Percentiles rank a stretch among this genome's conserved stretches.
phyloP scores from a whole-genome alignment of 2,329 filamentous ascomycete species.

The Dothiorella sarmentorum region DNA sequence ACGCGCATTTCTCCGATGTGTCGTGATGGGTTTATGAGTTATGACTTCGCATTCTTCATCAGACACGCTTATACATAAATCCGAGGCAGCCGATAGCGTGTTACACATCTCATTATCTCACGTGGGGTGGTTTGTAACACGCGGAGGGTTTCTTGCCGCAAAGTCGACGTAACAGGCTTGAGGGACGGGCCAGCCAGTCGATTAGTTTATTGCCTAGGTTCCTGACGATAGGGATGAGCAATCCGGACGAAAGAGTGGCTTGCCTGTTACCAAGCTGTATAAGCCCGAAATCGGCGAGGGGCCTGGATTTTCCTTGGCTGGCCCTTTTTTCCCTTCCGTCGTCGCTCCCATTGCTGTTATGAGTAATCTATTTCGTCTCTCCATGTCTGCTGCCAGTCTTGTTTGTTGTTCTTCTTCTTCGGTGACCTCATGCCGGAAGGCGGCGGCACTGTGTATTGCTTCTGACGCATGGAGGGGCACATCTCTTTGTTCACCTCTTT shows the following conservation, averaged over 20 bases:
- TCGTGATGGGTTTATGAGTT: too few species aligned
- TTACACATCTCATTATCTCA: too few species aligned
- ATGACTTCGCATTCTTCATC: too few species aligned
- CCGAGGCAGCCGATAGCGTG: too few species aligned
- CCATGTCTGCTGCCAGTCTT: neutral
- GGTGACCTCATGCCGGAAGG: slow-evolving; percentile 3
- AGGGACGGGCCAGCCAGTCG: neutral
- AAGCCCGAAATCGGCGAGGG: slow-evolving; percentile 7
- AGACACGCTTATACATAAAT: too few species aligned
- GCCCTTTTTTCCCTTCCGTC: neutral
- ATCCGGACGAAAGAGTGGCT: neutral
- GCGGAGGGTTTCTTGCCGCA: neutral
- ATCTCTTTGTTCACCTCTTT: neutral
- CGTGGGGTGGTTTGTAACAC: neutral
- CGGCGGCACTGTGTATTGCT: neutral
- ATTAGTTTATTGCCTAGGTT: neutral
- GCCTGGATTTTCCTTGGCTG: slow-evolving; percentile 1
- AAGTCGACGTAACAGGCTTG: neutral
- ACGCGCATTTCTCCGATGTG: too few species aligned
- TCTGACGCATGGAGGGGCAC: neutral
- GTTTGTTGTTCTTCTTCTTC: neutral
- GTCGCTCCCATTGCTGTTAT: too few species aligned
- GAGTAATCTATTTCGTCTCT: neutral
- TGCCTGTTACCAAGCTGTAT: neutral
- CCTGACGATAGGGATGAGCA: neutral